Conservation (phyloP, 257 asterid species). For the Jacaranda copaia region DNA sequence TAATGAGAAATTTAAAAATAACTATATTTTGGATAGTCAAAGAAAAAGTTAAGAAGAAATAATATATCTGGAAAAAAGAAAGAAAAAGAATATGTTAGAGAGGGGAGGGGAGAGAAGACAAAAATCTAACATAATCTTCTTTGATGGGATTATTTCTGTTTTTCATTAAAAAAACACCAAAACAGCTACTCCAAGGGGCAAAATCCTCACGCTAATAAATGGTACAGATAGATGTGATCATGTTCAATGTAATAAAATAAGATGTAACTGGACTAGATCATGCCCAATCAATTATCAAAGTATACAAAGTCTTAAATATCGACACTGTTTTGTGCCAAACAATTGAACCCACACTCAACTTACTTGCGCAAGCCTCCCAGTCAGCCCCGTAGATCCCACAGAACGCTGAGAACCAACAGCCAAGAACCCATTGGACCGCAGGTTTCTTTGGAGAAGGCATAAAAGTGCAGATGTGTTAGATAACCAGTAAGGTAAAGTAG, state of each 20-base stretch:
- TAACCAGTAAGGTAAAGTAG: slow-evolving; percentile 91
- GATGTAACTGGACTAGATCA: not conserved
- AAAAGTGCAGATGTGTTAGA: slow-evolving; percentile 95
- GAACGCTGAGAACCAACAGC: slow-evolving; percentile 81
- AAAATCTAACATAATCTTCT: not conserved
- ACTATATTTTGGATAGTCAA: not conserved
- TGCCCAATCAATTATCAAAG: not conserved
- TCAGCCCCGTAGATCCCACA: slow-evolving; percentile 72
- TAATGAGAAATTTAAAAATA: not conserved
- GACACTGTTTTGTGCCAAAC: not conserved
- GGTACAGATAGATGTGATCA: not conserved
- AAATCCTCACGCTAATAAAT: not conserved
- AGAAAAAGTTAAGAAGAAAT: not conserved
- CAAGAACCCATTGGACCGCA: slow-evolving; percentile 86
- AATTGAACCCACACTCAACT: slow-evolving; percentile 40
- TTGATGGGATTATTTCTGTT: not conserved
- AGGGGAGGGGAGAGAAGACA: not conserved
- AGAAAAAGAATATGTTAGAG: not conserved
- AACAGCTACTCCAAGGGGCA: not conserved
- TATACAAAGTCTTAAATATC: slow-evolving; percentile 13
- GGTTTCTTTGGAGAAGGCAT: slow-evolving; percentile 91
- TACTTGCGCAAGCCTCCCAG: slow-evolving; percentile 82
- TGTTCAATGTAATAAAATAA: not conserved
- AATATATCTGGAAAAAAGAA: not conserved
- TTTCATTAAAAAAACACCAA: not conserved